These are phyloP conservation scores for Xylaria sp. DNA, from an alignment of 2,329 filamentous ascomycete genomes.

Conservation along the genomic window DNA sequence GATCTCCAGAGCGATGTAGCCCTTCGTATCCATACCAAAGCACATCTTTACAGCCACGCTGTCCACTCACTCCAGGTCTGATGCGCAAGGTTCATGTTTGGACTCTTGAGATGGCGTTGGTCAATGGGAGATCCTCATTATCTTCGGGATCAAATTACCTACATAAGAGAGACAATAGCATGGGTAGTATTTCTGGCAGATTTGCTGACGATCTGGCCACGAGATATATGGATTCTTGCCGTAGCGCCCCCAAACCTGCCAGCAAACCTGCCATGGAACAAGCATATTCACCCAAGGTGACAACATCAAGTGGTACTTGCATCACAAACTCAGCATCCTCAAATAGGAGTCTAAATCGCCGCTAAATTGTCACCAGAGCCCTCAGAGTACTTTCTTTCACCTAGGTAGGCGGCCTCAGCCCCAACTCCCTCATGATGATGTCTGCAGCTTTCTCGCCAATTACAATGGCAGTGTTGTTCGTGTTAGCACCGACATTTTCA, in stretches of 20 bases:
- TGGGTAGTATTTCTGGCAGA: too few relatives aligned
- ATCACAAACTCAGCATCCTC: neutral
- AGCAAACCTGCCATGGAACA: neutral
- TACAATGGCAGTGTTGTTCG: conserved; percentile 59
- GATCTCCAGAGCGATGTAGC: neutral
- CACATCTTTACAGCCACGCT: neutral
- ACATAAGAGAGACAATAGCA: too few relatives aligned
- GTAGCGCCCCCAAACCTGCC: neutral
- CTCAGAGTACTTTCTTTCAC: neutral
- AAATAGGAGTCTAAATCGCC: neutral
- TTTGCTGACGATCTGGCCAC: too few relatives aligned
- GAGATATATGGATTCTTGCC: too few relatives aligned
- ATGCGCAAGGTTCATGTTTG: neutral
- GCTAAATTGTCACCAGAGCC: neutral
- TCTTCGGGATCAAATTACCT: too few relatives aligned
- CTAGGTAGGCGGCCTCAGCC: conserved; percentile 32
- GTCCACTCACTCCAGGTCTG: too few relatives aligned
- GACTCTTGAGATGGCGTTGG: neutral
- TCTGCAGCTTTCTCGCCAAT: conserved; percentile 61
- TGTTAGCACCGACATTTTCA: conserved; percentile 57
- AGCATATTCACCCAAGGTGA: too few relatives aligned
- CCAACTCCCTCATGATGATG: conserved; percentile 55
- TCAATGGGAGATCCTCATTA: too few relatives aligned
- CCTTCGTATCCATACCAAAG: neutral
- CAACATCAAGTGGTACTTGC: too few relatives aligned